These are phyloP conservation scores for Aspergillus sclerotioniger DNA, from an alignment of 495 filamentous ascomycete genomes.

Conservation along the genomic window DNA sequence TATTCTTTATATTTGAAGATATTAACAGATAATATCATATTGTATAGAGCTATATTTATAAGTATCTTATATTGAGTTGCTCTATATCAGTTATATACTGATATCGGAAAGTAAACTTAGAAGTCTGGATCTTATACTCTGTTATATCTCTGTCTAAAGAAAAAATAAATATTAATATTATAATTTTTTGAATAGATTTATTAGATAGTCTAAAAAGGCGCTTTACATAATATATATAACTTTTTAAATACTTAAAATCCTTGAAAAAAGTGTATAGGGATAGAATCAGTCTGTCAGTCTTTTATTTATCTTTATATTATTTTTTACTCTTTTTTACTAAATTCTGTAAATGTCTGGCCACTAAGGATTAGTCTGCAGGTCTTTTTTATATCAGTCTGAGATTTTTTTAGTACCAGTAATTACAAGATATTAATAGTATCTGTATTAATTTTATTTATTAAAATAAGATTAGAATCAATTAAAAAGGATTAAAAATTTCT, in stretches of 20 bases:
- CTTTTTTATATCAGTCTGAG: slow-evolving; percentile 21
- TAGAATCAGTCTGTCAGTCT: slow-evolving; percentile 8
- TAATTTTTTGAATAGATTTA: no score
- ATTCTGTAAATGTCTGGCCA: slow-evolving; percentile 28
- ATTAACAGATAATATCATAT: no score
- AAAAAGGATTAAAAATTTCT: slow-evolving; percentile 2
- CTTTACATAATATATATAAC: not conserved
- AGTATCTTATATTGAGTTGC: no score
- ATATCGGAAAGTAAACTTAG: no score
- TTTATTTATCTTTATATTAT: slow-evolving; percentile 21
- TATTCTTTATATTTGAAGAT: no score
- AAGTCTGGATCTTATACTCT: no score
- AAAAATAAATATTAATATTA: no score
- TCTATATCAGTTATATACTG: no score
- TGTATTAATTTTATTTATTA: not conserved
- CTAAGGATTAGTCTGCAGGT: slow-evolving; percentile 9
- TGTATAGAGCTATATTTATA: no score
- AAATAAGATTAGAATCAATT: not conserved
- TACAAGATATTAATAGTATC: slow-evolving; percentile 14
- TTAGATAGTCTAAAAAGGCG: not conserved
- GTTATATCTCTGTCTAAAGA: no score
- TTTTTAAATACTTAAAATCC: not conserved
- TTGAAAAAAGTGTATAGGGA: not conserved
- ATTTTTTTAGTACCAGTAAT: slow-evolving; percentile 11
- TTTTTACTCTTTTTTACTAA: slow-evolving; percentile 22